Conservation (phyloP, 2,329 filamentous ascomycete species). For the Exophiala sp. region DNA sequence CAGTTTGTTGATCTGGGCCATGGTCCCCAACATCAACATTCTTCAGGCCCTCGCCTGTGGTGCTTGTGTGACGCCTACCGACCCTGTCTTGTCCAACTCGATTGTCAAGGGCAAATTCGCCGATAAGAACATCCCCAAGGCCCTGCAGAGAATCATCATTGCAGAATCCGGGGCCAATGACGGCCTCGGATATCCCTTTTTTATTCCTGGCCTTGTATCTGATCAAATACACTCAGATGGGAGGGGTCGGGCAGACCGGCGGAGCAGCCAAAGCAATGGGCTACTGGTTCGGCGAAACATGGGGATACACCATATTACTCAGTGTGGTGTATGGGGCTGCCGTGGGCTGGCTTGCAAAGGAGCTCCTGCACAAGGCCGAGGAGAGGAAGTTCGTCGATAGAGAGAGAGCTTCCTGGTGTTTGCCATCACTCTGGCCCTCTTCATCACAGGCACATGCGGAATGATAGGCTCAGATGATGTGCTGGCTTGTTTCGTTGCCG, state of each 20-base stretch:
- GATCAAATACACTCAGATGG: slow-evolving; percentile 58
- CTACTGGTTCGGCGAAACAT: slow-evolving; percentile 78
- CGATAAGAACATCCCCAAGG: slow-evolving; percentile 77
- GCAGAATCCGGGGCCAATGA: slow-evolving; percentile 86
- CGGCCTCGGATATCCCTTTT: slow-evolving; percentile 81
- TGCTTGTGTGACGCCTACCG: slow-evolving; percentile 86
- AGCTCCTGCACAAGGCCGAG: slow-evolving; percentile 77
- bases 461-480: slow-evolving; percentile 86
- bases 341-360: slow-evolving; percentile 76
- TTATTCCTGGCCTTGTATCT: slow-evolving; percentile 78
- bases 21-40: slow-evolving; percentile 66
- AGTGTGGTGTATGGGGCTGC: slow-evolving; percentile 70
- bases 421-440: slow-evolving; percentile 75
- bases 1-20: slow-evolving; percentile 68
- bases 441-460: slow-evolving; percentile 79
- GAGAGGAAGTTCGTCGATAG: slow-evolving; percentile 74
- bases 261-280: slow-evolving; percentile 63
- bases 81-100: slow-evolving; percentile 78
- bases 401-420: slow-evolving; percentile 83
- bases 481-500: slow-evolving; percentile 85
- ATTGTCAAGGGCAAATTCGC: slow-evolving; percentile 94
- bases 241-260: slow-evolving; percentile 53
- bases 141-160: slow-evolving; percentile 72
- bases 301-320: slow-evolving; percentile 74
- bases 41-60: slow-evolving; percentile 74